Evolutionary conservation across 1,284 basidiomycete genomes (phyloP).

Genomic region (Malassezia dermatis): DNA sequence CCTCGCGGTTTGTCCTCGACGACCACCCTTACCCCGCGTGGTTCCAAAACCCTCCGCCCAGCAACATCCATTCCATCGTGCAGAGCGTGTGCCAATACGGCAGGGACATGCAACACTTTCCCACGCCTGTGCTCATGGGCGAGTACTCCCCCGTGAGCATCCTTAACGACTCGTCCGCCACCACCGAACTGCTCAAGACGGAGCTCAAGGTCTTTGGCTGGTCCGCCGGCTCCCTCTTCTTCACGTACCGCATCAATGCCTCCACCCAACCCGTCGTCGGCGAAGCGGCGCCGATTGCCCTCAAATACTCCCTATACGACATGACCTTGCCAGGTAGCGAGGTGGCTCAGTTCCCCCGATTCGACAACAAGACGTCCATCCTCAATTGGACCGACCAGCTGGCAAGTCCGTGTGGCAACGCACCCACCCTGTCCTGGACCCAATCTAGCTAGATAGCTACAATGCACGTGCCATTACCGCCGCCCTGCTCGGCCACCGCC

Average conservation of each 20-base stretch:
- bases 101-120: constrained; percentile 15
- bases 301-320: constrained; percentile 28
- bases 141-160: constrained; percentile 35
- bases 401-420: not conserved
- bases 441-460: not conserved
- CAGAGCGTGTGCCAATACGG: constrained; percentile 29
- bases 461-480: not conserved
- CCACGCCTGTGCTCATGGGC: constrained; percentile 32
- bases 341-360: constrained; percentile 9
- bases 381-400: constrained; percentile 11
- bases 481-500: not conserved
- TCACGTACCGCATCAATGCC: constrained; percentile 34
- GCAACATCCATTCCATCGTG: constrained; percentile 18
- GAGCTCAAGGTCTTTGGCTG: constrained; percentile 39
- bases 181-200: constrained; percentile 23
- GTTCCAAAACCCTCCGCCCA: constrained; percentile 23
- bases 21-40: constrained; percentile 44
- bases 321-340: constrained; percentile 7
- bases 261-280: constrained; percentile 21
- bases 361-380: constrained; percentile 1
- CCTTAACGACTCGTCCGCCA: constrained; percentile 17
- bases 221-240: constrained; percentile 42
- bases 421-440: not conserved
- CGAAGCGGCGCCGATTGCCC: constrained; percentile 14
- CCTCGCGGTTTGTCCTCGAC: constrained; percentile 36